phyloP scores from a whole-genome alignment of 257 asterid species.

The Thymus mandschuricus region DNA sequence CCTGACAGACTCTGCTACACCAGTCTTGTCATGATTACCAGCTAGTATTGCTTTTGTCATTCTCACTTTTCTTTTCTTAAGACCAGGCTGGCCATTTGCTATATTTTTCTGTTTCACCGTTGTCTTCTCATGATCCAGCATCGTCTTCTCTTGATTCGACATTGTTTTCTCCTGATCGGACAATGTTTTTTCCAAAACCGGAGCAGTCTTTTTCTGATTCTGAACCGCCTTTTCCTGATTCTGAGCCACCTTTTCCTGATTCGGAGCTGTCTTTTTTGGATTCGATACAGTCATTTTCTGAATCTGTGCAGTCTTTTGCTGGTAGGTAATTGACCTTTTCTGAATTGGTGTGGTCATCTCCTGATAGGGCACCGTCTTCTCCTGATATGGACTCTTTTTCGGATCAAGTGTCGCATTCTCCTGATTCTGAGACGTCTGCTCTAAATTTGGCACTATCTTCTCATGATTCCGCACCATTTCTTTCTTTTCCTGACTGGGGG shows the following conservation, averaged over 20 bases:
- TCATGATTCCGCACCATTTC: neutral
- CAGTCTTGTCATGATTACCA: constrained; percentile 36
- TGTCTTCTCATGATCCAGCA: neutral
- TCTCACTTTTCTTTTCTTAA: constrained; percentile 33
- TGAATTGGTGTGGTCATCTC: neutral
- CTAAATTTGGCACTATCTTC: neutral
- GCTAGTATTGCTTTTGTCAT: constrained; percentile 18
- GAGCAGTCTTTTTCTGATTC: neutral
- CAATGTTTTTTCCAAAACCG: neutral
- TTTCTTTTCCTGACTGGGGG: neutral
- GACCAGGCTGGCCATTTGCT: constrained; percentile 29
- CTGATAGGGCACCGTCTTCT: constrained; percentile 15
- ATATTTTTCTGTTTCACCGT: constrained; percentile 23
- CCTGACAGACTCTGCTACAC: constrained; percentile 35
- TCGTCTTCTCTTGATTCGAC: neutral
- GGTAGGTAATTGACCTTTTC: neutral
- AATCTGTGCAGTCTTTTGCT: neutral
- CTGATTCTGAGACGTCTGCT: neutral
- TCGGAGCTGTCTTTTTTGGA: constrained; percentile 8
- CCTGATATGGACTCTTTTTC: constrained; percentile 14
- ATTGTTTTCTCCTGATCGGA: constrained; percentile 10
- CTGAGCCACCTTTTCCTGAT: constrained; percentile 5
- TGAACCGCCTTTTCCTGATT: neutral
- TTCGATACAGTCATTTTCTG: neutral
- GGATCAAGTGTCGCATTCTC: neutral